These are phyloP conservation scores for Crithidia mellificae DNA, from an alignment of 208 protist species.

Conservation along the genomic window DNA sequence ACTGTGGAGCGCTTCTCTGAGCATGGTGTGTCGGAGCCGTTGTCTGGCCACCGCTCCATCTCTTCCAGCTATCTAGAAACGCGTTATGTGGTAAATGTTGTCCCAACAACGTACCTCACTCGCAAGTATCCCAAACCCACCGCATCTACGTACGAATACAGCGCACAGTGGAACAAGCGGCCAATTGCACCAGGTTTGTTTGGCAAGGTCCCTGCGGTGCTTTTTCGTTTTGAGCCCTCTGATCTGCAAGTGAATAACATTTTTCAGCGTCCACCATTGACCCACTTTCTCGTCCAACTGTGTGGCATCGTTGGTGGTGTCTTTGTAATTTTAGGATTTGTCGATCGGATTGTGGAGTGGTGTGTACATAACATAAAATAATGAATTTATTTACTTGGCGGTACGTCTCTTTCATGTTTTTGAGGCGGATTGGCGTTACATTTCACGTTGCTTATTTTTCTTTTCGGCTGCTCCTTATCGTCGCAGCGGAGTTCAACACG, in stretches of 20 bases:
- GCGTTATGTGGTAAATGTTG: slow-evolving; percentile 63
- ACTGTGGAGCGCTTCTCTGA: slow-evolving; percentile 62
- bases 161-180: slow-evolving; percentile 51
- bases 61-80: slow-evolving; percentile 38
- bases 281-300: slow-evolving; percentile 75
- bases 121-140: slow-evolving; percentile 18
- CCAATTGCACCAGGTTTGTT: slow-evolving; percentile 32
- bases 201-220: slow-evolving; percentile 48
- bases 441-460: slow-evolving; percentile 7
- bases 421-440: not conserved
- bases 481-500: too few species aligned
- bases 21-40: slow-evolving; percentile 40
- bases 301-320: slow-evolving; percentile 89
- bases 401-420: not conserved
- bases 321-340: slow-evolving; percentile 79
- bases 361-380: not conserved
- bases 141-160: slow-evolving; percentile 69
- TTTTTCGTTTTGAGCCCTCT: slow-evolving; percentile 61
- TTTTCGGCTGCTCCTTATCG: not conserved
- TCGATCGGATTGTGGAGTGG: slow-evolving; percentile 60
- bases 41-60: slow-evolving; percentile 42
- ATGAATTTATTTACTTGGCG: too few species aligned
- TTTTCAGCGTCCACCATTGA: slow-evolving; percentile 62
- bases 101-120: slow-evolving; percentile 66
- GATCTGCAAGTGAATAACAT: slow-evolving; percentile 80